A percentile compares a stretch with the other conserved stretches of the same genome.
Conservation (phyloP, 2,329 filamentous ascomycete species). For the Penicillium sp. region DNA sequence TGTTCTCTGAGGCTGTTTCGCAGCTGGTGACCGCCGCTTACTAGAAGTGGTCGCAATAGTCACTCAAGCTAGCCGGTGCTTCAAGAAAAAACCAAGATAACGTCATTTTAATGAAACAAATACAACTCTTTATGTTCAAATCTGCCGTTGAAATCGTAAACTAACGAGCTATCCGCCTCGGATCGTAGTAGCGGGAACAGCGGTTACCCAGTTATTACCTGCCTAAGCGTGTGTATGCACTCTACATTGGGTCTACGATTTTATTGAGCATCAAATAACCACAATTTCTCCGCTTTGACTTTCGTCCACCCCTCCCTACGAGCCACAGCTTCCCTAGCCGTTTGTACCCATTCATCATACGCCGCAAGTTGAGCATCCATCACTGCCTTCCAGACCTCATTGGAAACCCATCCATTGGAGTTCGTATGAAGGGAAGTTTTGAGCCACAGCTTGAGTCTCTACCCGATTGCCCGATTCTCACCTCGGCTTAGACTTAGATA, state of each 20-base stretch:
- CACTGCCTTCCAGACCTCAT: constrained; percentile 36
- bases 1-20: constrained; percentile 36
- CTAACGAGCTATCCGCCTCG: too few species aligned
- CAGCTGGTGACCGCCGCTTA: constrained; percentile 13
- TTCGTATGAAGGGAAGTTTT: constrained; percentile 31
- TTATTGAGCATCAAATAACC: constrained; percentile 31
- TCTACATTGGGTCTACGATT: too few species aligned
- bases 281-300: constrained; percentile 32
- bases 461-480: constrained; percentile 37
- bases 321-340: constrained; percentile 28
- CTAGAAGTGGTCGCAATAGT: constrained; percentile 4
- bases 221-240: too few species aligned
- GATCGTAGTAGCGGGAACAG: too few species aligned
- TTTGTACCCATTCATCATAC: constrained; percentile 38
- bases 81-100: constrained; percentile 30
- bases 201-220: too few species aligned
- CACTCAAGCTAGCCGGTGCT: constrained; percentile 6
- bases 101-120: constrained; percentile 34
- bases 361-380: constrained; percentile 32
- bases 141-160: not conserved
- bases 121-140: constrained; percentile 28
- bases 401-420: constrained; percentile 40
- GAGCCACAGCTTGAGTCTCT: constrained; percentile 37
- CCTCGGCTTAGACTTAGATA: constrained; percentile 32
- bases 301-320: constrained; percentile 23